Conservation (phyloP, 2,329 filamentous ascomycete species). For the Lomentospora prolificans region DNA sequence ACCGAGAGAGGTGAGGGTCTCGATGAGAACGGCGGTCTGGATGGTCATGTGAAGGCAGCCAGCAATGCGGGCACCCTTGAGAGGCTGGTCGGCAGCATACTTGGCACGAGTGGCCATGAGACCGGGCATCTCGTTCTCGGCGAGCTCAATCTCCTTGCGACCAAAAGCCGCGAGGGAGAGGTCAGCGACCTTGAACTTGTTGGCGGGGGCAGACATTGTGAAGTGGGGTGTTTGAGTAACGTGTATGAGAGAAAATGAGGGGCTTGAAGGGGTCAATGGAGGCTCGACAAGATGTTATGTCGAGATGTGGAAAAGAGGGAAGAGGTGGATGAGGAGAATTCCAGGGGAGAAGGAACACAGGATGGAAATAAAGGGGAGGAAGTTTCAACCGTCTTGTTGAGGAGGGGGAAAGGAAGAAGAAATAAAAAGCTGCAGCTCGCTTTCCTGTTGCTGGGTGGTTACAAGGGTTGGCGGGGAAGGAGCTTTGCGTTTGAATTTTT, state of each 20-base stretch:
- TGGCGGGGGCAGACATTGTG: constrained; percentile 67
- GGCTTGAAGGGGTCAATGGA: constrained; percentile 10
- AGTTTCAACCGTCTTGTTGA: neutral
- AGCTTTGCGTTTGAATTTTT: neutral
- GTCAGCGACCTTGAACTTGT: constrained; percentile 98
- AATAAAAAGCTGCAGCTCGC: constrained; percentile 12
- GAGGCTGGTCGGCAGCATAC: constrained; percentile 87
- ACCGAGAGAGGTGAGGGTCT: constrained; percentile 89
- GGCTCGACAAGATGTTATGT: constrained; percentile 11
- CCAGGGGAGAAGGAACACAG: constrained; percentile 9
- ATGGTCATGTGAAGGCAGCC: constrained; percentile 99
- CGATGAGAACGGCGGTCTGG: constrained; percentile 98
- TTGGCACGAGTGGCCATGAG: constrained; percentile 89
- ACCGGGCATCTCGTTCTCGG: constrained; percentile 95
- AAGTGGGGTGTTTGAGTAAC: constrained; percentile 10
- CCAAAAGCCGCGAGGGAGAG: constrained; percentile 96
- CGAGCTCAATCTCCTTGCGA: constrained; percentile 97
- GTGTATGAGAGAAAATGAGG: constrained; percentile 12
- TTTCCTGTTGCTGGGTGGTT: neutral
- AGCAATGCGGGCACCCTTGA: constrained; percentile 89
- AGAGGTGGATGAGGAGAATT: constrained; percentile 9
- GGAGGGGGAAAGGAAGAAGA: constrained; percentile 8
- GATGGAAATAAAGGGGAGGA: neutral
- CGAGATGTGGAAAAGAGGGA: constrained; percentile 10
- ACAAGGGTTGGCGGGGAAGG: constrained; percentile 4